Evolutionary conservation across 2,329 filamentous ascomycete species (phyloP), one percentile per base, ranked within the genome.

Genomic region (Cytospora leucostoma): DNA sequence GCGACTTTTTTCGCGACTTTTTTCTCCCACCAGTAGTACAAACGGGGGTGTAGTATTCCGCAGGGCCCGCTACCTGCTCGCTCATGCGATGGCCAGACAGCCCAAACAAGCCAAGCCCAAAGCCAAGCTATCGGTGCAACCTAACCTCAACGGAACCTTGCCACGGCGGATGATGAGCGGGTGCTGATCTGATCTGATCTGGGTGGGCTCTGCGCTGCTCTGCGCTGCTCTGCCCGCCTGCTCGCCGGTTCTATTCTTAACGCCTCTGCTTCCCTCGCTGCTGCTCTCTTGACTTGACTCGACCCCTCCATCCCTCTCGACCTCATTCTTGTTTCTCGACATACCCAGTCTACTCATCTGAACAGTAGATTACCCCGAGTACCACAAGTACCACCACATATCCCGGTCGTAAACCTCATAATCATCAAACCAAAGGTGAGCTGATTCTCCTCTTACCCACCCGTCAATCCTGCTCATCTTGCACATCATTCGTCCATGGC

Each of bases 371-470:
- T 27, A 27, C 27, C 27, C 4, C 27, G 27, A 27, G 27, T 27
- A 27, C 27, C 7, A 15, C 40, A n/a, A 47, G n/a, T 47, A 21
- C 44, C 10, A 11, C 44, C 44, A 47, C n/a, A n/a, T 10, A 47
- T 47, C 44, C 44, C n/a, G 12, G 44, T 47, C 21, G 44, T 47
- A 21, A 21, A 11, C 19, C 44, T 27, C 40, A 19, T 7, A 44
- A 19, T n/a, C 7, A 40, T 11, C 13, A 52, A 50, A 15, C 3
- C 38, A 50, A 55, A 61, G 59, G 59, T 61, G 59, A 61, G 59
- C 59, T 61, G 59, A 61, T 61, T 61, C 59, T 50, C 59, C 59
- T 55, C 12, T 61, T 50, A 55, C 55, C 49, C 51, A 33, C 59
- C 40, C 58, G n/a, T 49, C 33, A 17, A 21, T 27, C 33, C 56